These are phyloP conservation scores for Jatropha podagrica DNA, from an alignment of 441 rosid species.

Conservation along the genomic window DNA sequence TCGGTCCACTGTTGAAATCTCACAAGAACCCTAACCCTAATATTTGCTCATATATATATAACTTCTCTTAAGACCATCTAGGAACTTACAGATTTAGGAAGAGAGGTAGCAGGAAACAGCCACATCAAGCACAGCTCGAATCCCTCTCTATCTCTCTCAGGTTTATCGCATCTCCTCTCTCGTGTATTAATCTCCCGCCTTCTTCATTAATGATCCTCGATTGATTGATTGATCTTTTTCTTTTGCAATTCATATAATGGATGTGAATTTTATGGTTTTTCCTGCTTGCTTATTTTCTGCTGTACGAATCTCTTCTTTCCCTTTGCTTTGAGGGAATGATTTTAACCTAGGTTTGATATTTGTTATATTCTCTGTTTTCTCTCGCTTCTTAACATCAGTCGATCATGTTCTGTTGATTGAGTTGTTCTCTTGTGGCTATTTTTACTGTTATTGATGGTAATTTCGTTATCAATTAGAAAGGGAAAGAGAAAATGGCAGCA, in stretches of 20 bases:
- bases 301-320: too few relatives aligned
- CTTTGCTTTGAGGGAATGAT: neutral
- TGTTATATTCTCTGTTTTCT: neutral
- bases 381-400: too few relatives aligned
- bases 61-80: neutral
- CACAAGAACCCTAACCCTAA: constrained; percentile 15
- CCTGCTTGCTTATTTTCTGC: too few relatives aligned
- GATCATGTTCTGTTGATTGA: too few relatives aligned
- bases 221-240: too few relatives aligned
- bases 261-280: too few relatives aligned
- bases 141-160: neutral
- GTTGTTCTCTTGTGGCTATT: too few relatives aligned
- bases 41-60: neutral
- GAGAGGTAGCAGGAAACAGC: neutral
- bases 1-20: neutral
- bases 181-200: too few relatives aligned
- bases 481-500: constrained; percentile 49
- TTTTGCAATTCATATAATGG: too few relatives aligned
- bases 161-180: neutral
- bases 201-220: too few relatives aligned
- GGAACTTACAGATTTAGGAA: neutral
- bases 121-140: neutral
- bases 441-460: neutral
- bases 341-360: neutral
- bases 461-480: neutral